Percentiles rank a stretch among this genome's conserved stretches.
Conservation (phyloP, 495 filamentous ascomycete genomes). For the Oleoguttula mirabilis region DNA sequence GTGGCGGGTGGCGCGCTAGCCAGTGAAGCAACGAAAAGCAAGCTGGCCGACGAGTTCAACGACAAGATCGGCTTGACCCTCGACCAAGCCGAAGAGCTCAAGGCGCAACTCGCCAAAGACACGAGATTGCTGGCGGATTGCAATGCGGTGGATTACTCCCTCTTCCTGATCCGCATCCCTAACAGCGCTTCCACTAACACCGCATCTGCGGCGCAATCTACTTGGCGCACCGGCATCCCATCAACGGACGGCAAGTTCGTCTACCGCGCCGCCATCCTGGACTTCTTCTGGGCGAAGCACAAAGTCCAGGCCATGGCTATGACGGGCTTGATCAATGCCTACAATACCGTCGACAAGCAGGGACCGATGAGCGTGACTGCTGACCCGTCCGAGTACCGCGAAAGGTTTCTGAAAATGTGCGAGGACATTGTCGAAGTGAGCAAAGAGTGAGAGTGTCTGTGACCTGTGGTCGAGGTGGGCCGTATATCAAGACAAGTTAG, state of each 20-base stretch:
- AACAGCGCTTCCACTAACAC: too few relatives aligned
- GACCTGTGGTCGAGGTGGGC: too few relatives aligned
- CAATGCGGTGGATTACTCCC: conserved; percentile 58
- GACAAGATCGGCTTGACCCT: conserved; percentile 48
- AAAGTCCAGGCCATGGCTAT: conserved; percentile 48
- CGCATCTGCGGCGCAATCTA: neutral
- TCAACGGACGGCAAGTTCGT: conserved; percentile 51
- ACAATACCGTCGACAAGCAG: conserved; percentile 43
- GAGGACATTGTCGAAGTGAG: conserved; percentile 41
- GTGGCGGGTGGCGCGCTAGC: conserved; percentile 47
- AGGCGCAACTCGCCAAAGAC: conserved; percentile 40
- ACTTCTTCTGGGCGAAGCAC: conserved; percentile 65
- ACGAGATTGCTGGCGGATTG: conserved; percentile 39
- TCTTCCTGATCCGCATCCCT: conserved; percentile 51
- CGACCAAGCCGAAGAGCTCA: conserved; percentile 41
- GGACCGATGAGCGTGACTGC: conserved; percentile 64
- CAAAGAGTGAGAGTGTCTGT: too few relatives aligned
- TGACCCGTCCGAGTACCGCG: conserved; percentile 50
- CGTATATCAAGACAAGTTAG: too few relatives aligned
- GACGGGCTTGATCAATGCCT: conserved; percentile 48
- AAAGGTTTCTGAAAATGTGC: conserved; percentile 53
- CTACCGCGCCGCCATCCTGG: conserved; percentile 49
- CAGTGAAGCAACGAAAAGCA: conserved; percentile 44
- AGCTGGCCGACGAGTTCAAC: conserved; percentile 49
- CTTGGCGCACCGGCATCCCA: conserved; percentile 45